Evolutionary conservation across 257 asterid species (phyloP), one percentile per base, ranked within the genome.

Genomic region (Misopates orontium): DNA sequence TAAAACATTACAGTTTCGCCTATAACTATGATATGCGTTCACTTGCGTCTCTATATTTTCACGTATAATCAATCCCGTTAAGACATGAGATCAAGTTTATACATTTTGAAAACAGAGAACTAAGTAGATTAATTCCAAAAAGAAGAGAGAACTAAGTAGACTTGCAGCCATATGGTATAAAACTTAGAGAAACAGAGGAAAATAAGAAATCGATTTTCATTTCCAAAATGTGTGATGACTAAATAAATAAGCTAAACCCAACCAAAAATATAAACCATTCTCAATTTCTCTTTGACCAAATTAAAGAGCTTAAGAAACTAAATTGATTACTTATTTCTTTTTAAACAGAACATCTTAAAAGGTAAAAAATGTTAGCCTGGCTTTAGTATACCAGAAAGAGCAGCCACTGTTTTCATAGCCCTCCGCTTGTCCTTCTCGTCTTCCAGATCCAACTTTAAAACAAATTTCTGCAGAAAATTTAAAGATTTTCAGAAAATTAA

Each of bases 341-440:
- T 22, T 59, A 49, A 18, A 49, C 48, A 41, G 11, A 72, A 24
- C 1, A 28, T 16, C n/a, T 15, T 12, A 11, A 20, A n/a, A 28
- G 10, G 10, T 12, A 12, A 25, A 28, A 67, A 23, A 21, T 7
- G 8, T 12, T 59, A 18, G 42, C 24, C n/a, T n/a, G 15, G 31
- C 51, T 14, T 58, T 36, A n/a, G n/a, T 60, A 65, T 47, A 84
- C 93, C 93, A 66, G 93, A 31, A 23, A 83, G 81, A 4, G 85
- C 28, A 17, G 89, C 15, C 56, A 79, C 93, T 15, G 87, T 85
- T 67, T 85, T 85, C 78, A 85, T 67, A 73, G 85, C 93, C 82
- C 71, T 82, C 50, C 93, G 56, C 62, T 83, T 83, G 62, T 85
- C 89, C 23, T 36, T 58, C 19, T 62, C 83, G 17, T 83, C 93